Percentiles rank a stretch among this genome's conserved stretches.
phyloP scores from a whole-genome alignment of 805 yeast genomes.

The Candida pini region DNA sequence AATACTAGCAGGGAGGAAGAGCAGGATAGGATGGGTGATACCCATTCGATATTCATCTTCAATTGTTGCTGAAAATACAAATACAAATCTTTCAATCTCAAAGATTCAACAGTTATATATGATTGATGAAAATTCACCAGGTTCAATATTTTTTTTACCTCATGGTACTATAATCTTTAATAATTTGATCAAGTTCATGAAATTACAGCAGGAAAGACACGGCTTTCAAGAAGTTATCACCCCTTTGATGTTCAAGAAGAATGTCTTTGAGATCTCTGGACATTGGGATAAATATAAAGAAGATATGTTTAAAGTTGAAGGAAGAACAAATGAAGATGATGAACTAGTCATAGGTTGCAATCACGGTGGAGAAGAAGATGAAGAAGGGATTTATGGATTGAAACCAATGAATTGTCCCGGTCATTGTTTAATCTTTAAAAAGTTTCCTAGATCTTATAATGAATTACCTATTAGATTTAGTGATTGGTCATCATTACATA shows the following conservation, averaged over 20 bases:
- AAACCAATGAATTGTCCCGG: slow-evolving; percentile 75
- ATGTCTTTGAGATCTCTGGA: slow-evolving; percentile 61
- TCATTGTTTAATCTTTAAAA: slow-evolving; percentile 77
- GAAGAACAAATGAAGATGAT: slow-evolving; percentile 36
- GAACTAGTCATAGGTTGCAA: too few species aligned
- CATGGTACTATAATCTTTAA: slow-evolving; percentile 87
- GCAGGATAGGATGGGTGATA: too few species aligned
- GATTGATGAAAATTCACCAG: slow-evolving; percentile 81
- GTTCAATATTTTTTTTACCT: slow-evolving; percentile 87
- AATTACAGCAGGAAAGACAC: slow-evolving; percentile 68
- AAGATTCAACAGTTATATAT: slow-evolving; percentile 69
- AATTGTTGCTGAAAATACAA: slow-evolving; percentile 29
- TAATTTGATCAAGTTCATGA: slow-evolving; percentile 75
- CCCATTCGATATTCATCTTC: too few species aligned
- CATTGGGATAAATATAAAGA: slow-evolving; percentile 60
- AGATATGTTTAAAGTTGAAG: slow-evolving; percentile 87
- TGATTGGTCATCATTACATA: slow-evolving; percentile 87
- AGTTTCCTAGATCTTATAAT: slow-evolving; percentile 72
- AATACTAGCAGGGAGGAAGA: too few species aligned
- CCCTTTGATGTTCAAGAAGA: slow-evolving; percentile 78
- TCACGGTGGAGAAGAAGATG: slow-evolving; percentile 40
- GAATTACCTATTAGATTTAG: slow-evolving; percentile 83
- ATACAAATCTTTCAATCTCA: slow-evolving; percentile 39
- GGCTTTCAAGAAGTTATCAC: slow-evolving; percentile 92
- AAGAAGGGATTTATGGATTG: slow-evolving; percentile 53